Percentiles rank a stretch among this genome's conserved stretches.
Evolutionary conservation across 2,329 filamentous ascomycete species (phyloP).

Genomic region (Cordyceps militaris): DNA sequence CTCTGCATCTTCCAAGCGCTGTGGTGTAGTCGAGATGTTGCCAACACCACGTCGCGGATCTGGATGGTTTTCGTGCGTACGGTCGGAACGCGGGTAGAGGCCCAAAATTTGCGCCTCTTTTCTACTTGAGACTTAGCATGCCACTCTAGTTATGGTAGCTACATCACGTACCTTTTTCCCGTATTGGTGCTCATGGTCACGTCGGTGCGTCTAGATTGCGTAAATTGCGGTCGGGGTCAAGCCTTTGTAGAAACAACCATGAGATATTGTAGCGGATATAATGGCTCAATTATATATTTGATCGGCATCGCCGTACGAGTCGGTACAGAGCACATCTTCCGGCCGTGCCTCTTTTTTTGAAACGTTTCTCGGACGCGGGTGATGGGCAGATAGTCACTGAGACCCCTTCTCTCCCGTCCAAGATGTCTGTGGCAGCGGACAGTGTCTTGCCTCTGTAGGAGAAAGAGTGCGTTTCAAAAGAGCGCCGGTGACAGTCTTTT

Average conservation of each 20-base stretch:
- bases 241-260: background rate
- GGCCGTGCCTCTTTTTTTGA: background rate
- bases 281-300: background rate
- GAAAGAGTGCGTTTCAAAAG: conserved; percentile 4
- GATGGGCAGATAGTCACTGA: background rate
- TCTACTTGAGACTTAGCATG: background rate
- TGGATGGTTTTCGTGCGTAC: too few relatives aligned
- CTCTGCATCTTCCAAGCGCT: too few relatives aligned
- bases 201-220: background rate
- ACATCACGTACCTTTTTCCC: background rate
- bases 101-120: background rate
- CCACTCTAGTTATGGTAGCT: too few relatives aligned
- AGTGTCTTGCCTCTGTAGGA: conserved; percentile 1
- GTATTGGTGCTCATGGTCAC: background rate
- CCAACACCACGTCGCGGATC: too few relatives aligned
- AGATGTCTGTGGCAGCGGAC: background rate
- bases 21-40: too few relatives aligned
- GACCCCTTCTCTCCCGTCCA: background rate
- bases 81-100: too few relatives aligned
- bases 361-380: background rate
- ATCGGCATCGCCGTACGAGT: background rate
- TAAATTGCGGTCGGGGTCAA: background rate
- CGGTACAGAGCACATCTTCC: background rate
- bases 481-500: background rate
- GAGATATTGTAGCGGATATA: background rate